phyloP scores from a whole-genome alignment of 1,284 basidiomycete genomes.

The Ceratobasidium sp. region DNA sequence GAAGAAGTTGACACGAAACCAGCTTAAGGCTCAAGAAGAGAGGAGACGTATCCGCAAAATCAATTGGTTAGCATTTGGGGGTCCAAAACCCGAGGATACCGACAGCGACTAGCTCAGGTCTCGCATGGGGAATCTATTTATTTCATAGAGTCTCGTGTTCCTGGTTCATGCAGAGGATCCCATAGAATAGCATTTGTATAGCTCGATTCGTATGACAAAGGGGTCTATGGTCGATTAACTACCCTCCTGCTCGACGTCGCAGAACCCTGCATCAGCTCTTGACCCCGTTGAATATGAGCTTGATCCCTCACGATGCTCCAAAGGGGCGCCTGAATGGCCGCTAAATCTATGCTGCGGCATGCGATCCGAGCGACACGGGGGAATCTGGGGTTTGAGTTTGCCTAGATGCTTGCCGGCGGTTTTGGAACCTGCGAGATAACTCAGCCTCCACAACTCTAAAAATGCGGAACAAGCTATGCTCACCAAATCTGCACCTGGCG shows the following conservation, averaged over 20 bases:
- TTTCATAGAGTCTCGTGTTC: slow-evolving; percentile 37
- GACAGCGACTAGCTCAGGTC: slow-evolving; percentile 65
- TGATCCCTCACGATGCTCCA: slow-evolving; percentile 13
- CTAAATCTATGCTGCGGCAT: slow-evolving; percentile 13
- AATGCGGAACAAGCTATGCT: slow-evolving; percentile 48
- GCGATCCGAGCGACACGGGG: background rate
- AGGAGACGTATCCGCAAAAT: slow-evolving; percentile 81
- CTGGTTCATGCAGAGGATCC: background rate
- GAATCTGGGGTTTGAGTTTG: slow-evolving; percentile 34
- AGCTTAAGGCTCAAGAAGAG: slow-evolving; percentile 88
- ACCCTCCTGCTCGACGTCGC: background rate
- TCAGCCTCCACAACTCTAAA: background rate
- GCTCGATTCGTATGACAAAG: background rate
- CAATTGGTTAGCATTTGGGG: slow-evolving; percentile 85
- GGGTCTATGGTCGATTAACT: background rate
- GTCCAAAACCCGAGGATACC: slow-evolving; percentile 80
- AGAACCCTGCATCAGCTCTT: slow-evolving; percentile 3
- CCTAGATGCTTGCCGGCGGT: slow-evolving; percentile 47
- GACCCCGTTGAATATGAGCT: slow-evolving; percentile 13
- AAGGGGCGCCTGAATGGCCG: background rate
- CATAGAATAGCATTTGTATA: slow-evolving; percentile 17
- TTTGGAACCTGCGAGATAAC: slow-evolving; percentile 47
- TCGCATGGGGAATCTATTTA: slow-evolving; percentile 32
- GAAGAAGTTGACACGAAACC: slow-evolving; percentile 92
- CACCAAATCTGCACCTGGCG: slow-evolving; percentile 87